phyloP scores from a whole-genome alignment of 257 asterid species.

The Ballota nigra region DNA sequence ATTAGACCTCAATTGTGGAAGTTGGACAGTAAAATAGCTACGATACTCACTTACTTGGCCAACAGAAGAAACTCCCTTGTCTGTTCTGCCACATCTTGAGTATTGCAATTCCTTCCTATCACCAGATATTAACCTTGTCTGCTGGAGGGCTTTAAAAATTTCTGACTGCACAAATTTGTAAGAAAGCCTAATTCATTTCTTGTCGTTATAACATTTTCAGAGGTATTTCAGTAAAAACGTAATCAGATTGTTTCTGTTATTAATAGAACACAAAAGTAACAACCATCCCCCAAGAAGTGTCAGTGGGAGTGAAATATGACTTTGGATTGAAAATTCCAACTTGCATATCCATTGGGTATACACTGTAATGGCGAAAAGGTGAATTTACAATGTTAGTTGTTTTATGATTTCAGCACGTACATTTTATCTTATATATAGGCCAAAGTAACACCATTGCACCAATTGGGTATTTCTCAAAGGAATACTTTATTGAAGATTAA shows the following conservation, averaged over 20 bases:
- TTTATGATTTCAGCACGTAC: not conserved
- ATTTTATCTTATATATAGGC: not conserved
- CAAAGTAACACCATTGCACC: not conserved
- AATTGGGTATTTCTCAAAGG: not conserved
- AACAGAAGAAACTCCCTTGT: conserved; percentile 96
- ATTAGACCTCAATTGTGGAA: conserved; percentile 1
- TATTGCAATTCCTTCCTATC: conserved; percentile 79
- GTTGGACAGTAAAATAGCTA: conserved; percentile 18
- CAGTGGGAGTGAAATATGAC: not conserved
- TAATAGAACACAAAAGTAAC: conserved; percentile 14
- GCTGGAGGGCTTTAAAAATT: conserved; percentile 76
- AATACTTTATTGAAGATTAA: conserved; percentile 3
- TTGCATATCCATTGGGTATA: conserved; percentile 3
- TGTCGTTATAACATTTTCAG: not conserved
- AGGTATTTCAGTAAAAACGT: not conserved
- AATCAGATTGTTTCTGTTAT: not conserved
- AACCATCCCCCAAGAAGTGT: not conserved
- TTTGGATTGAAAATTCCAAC: not conserved
- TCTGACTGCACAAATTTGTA: conserved; percentile 61
- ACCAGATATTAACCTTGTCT: conserved; percentile 73
- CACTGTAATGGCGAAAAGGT: not conserved
- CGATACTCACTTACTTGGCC: conserved; percentile 69
- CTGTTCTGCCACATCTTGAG: conserved; percentile 98
- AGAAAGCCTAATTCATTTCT: conserved; percentile 17
- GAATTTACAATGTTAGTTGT: not conserved